Evolutionary conservation across 1,139 yeast species (phyloP), one percentile per base, ranked within the genome.

Genomic region (Candida tropicalis): DNA sequence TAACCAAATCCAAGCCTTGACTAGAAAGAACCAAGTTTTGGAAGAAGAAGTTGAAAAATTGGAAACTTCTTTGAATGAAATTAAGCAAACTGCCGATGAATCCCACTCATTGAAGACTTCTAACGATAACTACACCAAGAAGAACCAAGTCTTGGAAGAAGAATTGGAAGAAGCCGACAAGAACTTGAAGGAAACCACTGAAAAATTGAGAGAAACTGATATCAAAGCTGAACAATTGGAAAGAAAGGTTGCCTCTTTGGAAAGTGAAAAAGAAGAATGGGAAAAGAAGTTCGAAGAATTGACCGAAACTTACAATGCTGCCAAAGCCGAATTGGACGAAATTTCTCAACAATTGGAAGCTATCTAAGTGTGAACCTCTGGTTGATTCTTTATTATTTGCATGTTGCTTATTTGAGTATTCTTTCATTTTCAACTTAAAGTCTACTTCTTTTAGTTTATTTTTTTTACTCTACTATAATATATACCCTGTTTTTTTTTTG

Each of bases 211-310:
- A 70, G 96, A 89, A 66, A 84, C 96, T 49, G 99, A 95, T 63
- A 84, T 95, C 73, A 89, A 90, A 75, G 95, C 95, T 53, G 99
- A 95, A 73, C 96, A 89, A 72, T 81, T 90, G 70, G 97, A 91
- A 73, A 88, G 97, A 74, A 89, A 87, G 75, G 96, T 93, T 49
- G 80, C 89, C 46, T 87, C 96, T 24, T 80, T 91, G 62, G 98
- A 93, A 74, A 75, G 84, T 54, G 98, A 93, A 74, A 89, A 88
- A 71, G 95, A 89, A 59, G 89, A 87, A 50, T 79, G 88, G 81
- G 99, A 93, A 75, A 81, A 81, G 76, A 90, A 89, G 75, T 86
- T 77, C 63, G 98, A 93, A 74, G 97, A 89, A 62, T 75, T 93
- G 68, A 75, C 86, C 56, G 84, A 79, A 63, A 85, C 91, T 71